These are phyloP conservation scores for Suillus lakei DNA, from an alignment of 768 basidiomycete genomes.

Conservation along the genomic window DNA sequence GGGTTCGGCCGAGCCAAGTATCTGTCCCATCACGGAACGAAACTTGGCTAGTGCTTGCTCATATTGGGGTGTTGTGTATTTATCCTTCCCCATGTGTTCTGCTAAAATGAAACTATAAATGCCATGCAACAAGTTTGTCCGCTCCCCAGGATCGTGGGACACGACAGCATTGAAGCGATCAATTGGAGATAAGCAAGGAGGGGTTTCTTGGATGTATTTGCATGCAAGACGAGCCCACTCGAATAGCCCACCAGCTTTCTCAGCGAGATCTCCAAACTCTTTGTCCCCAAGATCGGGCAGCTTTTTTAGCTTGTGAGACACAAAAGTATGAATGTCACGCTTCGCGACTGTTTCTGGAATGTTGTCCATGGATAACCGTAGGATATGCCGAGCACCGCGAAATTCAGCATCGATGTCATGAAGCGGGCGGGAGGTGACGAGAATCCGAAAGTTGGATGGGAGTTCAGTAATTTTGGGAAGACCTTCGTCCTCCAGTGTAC, in stretches of 20 bases:
- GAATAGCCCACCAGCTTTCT: constrained; percentile 11
- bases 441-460: constrained; percentile 14
- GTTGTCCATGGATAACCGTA: background rate
- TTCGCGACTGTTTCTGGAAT: background rate
- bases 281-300: background rate
- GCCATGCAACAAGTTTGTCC: background rate
- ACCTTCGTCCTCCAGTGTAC: background rate
- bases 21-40: constrained; percentile 11
- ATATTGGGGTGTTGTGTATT: background rate
- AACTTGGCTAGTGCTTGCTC: background rate
- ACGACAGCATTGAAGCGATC: constrained; percentile 7
- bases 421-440: constrained; percentile 17
- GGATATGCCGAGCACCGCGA: background rate
- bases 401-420: background rate
- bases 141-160: background rate
- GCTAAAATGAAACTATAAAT: background rate
- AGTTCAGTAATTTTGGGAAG: background rate
- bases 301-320: background rate
- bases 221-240: constrained; percentile 18
- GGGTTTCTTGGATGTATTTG: background rate
- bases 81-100: background rate
- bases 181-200: background rate
- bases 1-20: constrained; percentile 5
- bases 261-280: background rate
- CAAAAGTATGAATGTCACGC: background rate